Evolutionary conservation across 106 monocot species (phyloP).

Genomic region (Triglochin maritima): DNA sequence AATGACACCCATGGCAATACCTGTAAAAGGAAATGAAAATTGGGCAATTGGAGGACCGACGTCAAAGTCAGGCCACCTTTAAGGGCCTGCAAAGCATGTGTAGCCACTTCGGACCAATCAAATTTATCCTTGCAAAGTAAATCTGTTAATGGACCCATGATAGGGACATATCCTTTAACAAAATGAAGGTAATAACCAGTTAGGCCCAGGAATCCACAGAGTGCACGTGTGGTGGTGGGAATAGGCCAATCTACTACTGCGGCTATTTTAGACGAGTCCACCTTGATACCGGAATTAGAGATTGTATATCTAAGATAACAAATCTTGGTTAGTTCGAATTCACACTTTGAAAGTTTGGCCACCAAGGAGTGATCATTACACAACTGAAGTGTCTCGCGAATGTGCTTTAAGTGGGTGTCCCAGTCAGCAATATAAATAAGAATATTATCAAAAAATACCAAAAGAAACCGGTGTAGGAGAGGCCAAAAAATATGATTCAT

Average conservation of each 20-base stretch:
- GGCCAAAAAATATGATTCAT: slow-evolving; percentile 5
- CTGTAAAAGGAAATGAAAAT: background rate
- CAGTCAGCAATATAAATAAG: background rate
- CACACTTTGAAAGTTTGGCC: too few relatives aligned
- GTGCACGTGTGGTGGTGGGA: background rate
- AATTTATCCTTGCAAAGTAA: slow-evolving; percentile 3
- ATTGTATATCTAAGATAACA: too few relatives aligned
- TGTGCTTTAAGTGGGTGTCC: background rate
- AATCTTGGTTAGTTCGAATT: background rate
- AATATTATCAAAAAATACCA: slow-evolving; percentile 5
- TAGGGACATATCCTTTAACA: background rate
- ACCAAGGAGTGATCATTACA: background rate
- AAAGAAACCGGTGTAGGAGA: background rate
- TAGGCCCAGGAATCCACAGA: background rate
- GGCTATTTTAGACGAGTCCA: background rate
- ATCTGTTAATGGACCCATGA: background rate
- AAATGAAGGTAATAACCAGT: background rate
- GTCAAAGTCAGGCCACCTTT: background rate
- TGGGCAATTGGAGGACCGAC: too few relatives aligned
- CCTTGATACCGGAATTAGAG: background rate
- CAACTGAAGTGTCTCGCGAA: background rate
- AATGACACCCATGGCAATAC: background rate
- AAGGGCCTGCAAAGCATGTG: background rate
- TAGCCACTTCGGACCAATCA: background rate
- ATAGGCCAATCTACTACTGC: background rate